These are phyloP conservation scores for Eimeria necatrix DNA, from an alignment of 169 alveolate genomes.

Conservation along the genomic window DNA sequence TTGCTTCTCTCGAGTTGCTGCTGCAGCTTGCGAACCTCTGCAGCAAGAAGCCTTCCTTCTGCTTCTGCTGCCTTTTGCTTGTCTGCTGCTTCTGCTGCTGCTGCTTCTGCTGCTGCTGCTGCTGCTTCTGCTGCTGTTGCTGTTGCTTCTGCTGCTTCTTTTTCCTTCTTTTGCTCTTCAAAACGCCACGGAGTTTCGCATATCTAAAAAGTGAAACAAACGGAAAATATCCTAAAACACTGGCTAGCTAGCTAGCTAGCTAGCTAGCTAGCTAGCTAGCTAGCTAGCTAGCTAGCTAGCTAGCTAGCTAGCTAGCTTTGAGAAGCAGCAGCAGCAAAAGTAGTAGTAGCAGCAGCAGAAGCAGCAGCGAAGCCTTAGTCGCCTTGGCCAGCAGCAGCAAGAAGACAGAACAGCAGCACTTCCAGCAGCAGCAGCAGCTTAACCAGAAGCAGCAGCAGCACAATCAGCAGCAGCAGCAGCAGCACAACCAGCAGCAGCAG, in stretches of 20 bases:
- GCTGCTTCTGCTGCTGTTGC: too few relatives aligned
- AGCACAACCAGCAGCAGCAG: too few relatives aligned
- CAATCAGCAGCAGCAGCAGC: too few relatives aligned
- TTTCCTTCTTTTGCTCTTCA: neutral
- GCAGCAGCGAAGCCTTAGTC: neutral
- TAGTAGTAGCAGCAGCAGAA: neutral
- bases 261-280: too few relatives aligned
- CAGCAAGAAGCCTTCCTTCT: neutral
- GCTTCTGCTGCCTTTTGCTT: slow-evolving; percentile 9
- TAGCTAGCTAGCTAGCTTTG: too few relatives aligned
- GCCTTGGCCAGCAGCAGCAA: neutral
- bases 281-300: too few relatives aligned
- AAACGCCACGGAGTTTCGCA: slow-evolving; percentile 8
- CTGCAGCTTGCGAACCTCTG: neutral
- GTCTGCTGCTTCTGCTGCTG: too few relatives aligned
- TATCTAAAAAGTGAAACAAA: neutral
- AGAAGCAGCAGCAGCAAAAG: neutral
- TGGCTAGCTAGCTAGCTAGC: too few relatives aligned
- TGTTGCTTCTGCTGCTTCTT: too few relatives aligned
- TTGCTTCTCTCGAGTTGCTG: neutral
- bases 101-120: too few relatives aligned
- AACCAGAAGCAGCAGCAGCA: too few relatives aligned
- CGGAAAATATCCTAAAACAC: neutral
- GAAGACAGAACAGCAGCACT: neutral
- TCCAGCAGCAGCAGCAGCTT: too few relatives aligned